Percentiles rank a stretch among this genome's conserved stretches.
Evolutionary conservation across 805 yeast genomes (phyloP).

Genomic region (Nakazawaea wyomingensis): DNA sequence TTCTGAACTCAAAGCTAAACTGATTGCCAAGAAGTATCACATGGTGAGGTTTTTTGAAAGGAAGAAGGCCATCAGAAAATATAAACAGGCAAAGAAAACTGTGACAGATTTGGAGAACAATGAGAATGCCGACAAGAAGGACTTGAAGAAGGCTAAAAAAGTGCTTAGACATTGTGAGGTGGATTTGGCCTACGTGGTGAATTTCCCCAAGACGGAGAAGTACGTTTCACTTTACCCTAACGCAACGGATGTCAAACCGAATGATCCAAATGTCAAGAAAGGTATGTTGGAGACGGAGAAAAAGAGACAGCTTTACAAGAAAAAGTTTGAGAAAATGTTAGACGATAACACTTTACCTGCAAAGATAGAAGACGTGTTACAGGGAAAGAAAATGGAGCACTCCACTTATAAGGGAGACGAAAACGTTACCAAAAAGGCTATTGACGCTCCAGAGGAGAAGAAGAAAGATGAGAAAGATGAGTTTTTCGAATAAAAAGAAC

Average conservation of each 20-base stretch:
- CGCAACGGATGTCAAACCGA: constrained; percentile 23
- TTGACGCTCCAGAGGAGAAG: constrained; percentile 11
- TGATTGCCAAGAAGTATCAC: constrained; percentile 67
- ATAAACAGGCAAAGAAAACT: constrained; percentile 45
- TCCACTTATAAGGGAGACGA: neutral
- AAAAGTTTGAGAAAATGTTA: constrained; percentile 45
- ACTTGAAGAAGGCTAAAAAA: constrained; percentile 36
- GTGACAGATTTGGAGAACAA: constrained; percentile 30
- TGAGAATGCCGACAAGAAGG: constrained; percentile 21
- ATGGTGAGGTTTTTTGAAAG: constrained; percentile 90
- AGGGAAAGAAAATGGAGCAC: constrained; percentile 31
- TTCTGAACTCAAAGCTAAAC: constrained; percentile 33
- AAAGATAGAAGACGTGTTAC: constrained; percentile 38
- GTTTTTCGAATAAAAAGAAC: constrained; percentile 14
- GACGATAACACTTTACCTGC: constrained; percentile 52
- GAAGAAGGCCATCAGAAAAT: constrained; percentile 73
- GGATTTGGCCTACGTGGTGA: constrained; percentile 69
- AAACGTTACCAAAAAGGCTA: constrained; percentile 2
- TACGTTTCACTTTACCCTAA: constrained; percentile 74
- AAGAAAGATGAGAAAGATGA: constrained; percentile 8
- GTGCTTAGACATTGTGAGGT: constrained; percentile 51
- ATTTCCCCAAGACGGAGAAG: constrained; percentile 75
- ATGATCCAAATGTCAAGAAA: constrained; percentile 31
- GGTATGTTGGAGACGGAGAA: constrained; percentile 41
- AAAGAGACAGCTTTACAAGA: constrained; percentile 41